phyloP scores from a whole-genome alignment of 345 rosid genomes.

The Citrus unshiu region DNA sequence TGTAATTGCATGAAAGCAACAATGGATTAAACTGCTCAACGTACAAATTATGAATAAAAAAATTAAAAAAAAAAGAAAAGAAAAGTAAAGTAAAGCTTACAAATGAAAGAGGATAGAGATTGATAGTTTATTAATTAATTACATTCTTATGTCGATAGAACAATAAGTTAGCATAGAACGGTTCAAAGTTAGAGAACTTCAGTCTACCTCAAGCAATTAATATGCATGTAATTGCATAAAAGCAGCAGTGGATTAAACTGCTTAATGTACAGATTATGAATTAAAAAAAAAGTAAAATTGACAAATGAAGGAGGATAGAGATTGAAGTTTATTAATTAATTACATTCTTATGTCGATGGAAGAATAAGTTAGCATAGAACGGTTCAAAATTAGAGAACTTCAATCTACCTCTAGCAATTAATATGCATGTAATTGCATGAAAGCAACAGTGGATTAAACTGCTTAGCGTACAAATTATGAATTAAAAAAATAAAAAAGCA shows the following conservation, averaged over 20 bases:
- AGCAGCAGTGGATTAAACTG: not conserved
- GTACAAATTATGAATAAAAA: not conserved
- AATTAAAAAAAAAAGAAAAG: too few species aligned
- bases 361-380: not conserved
- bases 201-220: not conserved
- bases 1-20: not conserved
- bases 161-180: not conserved
- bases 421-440: not conserved
- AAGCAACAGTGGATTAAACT: too few species aligned
- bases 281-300: too few species aligned
- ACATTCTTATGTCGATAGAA: too few species aligned
- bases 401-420: not conserved
- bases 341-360: too few species aligned
- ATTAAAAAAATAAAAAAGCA: too few species aligned
- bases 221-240: not conserved
- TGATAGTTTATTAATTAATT: not conserved
- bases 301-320: too few species aligned
- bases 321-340: too few species aligned
- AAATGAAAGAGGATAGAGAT: not conserved
- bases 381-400: conserved; percentile 1
- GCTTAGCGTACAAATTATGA: too few species aligned
- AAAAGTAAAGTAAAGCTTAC: too few species aligned
- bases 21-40: not conserved
- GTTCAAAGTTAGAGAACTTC: conserved; percentile 9
- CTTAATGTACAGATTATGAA: too few species aligned